These are phyloP conservation scores for Ganoderma sinense DNA, from an alignment of 1,284 basidiomycete species.

Conservation along the genomic window DNA sequence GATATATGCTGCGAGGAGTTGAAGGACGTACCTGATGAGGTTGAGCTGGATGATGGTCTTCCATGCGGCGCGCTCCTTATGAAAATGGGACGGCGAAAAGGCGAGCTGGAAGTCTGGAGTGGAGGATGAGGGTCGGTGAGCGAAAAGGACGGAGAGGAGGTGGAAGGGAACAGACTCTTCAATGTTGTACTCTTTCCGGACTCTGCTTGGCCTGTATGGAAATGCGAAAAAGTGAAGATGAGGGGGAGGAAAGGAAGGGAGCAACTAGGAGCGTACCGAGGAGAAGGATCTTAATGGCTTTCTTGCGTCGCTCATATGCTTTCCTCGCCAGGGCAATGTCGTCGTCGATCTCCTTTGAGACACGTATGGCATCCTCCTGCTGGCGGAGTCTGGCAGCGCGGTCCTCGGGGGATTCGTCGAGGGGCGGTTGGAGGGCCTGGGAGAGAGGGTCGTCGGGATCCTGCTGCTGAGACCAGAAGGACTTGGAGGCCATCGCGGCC, in stretches of 20 bases:
- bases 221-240: background rate
- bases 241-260: background rate
- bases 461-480: slow-evolving; percentile 20
- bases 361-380: slow-evolving; percentile 52
- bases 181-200: slow-evolving; percentile 76
- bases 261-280: slow-evolving; percentile 53
- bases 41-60: slow-evolving; percentile 72
- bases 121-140: slow-evolving; percentile 31
- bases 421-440: slow-evolving; percentile 43
- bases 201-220: slow-evolving; percentile 65
- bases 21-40: slow-evolving; percentile 58
- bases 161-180: slow-evolving; percentile 53
- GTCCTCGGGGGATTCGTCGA: slow-evolving; percentile 55
- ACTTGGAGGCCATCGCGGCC: slow-evolving; percentile 22
- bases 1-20: background rate
- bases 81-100: slow-evolving; percentile 68
- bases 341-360: slow-evolving; percentile 65
- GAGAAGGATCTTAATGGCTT: slow-evolving; percentile 68
- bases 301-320: slow-evolving; percentile 58
- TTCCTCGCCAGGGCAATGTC: slow-evolving; percentile 58
- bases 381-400: slow-evolving; percentile 46
- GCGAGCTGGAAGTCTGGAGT: slow-evolving; percentile 65
- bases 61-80: slow-evolving; percentile 64
- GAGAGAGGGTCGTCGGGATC: slow-evolving; percentile 46
- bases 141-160: background rate